Evolutionary conservation across 2,329 filamentous ascomycete genomes (phyloP), one percentile per base, ranked within the genome.

Genomic region (Cladosporium sp.): DNA sequence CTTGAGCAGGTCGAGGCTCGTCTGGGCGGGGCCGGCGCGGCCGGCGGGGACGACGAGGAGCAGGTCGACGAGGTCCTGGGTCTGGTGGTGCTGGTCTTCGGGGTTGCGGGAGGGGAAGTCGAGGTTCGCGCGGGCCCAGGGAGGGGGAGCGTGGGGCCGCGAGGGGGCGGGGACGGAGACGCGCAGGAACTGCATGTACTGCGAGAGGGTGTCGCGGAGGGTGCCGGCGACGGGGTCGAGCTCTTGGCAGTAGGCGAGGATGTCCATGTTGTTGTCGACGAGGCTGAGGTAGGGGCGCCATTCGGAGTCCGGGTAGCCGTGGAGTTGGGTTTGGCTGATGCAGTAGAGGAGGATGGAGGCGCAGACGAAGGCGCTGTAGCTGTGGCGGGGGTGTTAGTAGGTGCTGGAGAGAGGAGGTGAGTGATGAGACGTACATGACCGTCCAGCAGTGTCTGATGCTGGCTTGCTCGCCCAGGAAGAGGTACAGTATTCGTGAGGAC

Each of bases 171-270:
- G 9, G 3, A 34, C 40, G 9, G 45, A 37, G 28, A 50, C n/a
- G 10, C 46, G 46, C 11, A 50, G 38, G 46, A 50, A 50, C 37
- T 50, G 46, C 46, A 50, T 43, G 40, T 50, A 50, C 10, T 50
- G 46, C 40, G 46, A 50, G 11, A 50, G 40, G 7, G 46, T 50
- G 40, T 50, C 40, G 32, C 46, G 46, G 2, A 50, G 46, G 5
- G 16, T 50, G 38, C 38, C 35, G 7, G 46, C 46, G 32, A 50
- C 46, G 8, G 46, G 46, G 11, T 50, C 46, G 4, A 50, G 46
- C 11, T 50, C 46, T 9, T 50, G 38, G 38, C 46, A 50, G 18
- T 50, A 50, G 3, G 38, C 46, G 9, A 50, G 46, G 16, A 50
- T 34, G 9, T 50, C 40, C 38, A 50, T 35, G 46, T 50, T 40